Evolutionary conservation across 1,284 basidiomycete genomes (phyloP).

Genomic region (Veloboletus limbatus): DNA sequence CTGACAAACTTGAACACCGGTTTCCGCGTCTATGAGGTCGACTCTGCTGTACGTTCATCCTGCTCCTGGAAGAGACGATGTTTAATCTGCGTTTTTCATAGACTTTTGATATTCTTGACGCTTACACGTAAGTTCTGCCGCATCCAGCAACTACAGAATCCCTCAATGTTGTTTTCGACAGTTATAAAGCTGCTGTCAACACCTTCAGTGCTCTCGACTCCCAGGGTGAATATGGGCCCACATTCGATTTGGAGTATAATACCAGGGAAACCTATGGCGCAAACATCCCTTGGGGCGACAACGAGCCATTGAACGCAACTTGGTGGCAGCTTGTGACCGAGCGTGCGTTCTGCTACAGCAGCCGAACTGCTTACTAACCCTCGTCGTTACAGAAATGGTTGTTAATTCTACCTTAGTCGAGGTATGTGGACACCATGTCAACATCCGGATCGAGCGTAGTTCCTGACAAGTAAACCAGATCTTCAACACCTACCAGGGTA

Average conservation of each 20-base stretch:
- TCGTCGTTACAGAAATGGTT: conserved; percentile 56
- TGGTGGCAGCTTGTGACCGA: conserved; percentile 84
- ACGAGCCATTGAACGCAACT: conserved; percentile 76
- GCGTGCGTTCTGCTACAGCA: conserved; percentile 39
- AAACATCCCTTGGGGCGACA: conserved; percentile 60
- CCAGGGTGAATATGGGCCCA: conserved; percentile 59
- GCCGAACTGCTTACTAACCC: not conserved
- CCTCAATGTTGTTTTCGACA: conserved; percentile 23
- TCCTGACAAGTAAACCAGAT: conserved; percentile 37
- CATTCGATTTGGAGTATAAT: conserved; percentile 68
- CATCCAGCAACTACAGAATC: not conserved
- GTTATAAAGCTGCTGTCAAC: conserved; percentile 64
- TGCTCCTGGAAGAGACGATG: not conserved
- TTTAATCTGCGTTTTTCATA: conserved; percentile 24
- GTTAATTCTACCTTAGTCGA: conserved; percentile 54
- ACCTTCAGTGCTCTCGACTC: conserved; percentile 52
- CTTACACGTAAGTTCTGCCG: conserved; percentile 55
- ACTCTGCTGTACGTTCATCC: conserved; percentile 52
- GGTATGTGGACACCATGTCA: conserved; percentile 36
- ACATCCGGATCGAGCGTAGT: not conserved
- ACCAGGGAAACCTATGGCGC: conserved; percentile 67
- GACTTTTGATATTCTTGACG: conserved; percentile 74
- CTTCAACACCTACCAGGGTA: conserved; percentile 73
- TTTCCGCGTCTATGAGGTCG: conserved; percentile 78
- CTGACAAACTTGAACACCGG: conserved; percentile 75